Evolutionary conservation across 176 grass and related monocot species (phyloP).

Genomic region (Lolium rigidum): DNA sequence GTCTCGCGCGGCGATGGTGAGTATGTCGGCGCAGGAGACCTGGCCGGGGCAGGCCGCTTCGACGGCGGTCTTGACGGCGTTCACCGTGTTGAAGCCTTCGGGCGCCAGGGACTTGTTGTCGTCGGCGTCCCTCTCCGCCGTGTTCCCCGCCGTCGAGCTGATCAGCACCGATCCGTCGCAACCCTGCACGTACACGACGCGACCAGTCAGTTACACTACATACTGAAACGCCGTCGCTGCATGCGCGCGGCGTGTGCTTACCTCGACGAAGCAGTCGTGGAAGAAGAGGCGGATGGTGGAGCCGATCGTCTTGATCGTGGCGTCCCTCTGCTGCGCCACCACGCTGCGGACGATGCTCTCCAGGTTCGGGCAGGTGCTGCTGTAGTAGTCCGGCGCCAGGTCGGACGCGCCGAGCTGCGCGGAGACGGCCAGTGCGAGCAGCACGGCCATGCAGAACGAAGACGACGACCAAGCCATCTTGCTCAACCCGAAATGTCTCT

Average conservation of each 20-base stretch:
- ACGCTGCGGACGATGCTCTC: conserved; percentile 69
- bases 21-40: conserved; percentile 91
- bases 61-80: conserved; percentile 73
- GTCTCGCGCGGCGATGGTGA: conserved; percentile 78
- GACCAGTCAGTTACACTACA: neutral
- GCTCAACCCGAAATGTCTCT: neutral
- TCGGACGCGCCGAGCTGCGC: conserved; percentile 46
- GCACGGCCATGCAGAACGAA: neutral
- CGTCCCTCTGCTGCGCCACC: conserved; percentile 43
- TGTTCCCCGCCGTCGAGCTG: conserved; percentile 54
- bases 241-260: neutral
- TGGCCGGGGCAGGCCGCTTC: conserved; percentile 57
- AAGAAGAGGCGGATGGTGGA: conserved; percentile 86
- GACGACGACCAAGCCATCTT: conserved; percentile 29
- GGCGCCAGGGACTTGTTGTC: conserved; percentile 61
- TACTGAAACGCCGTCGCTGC: too few species aligned
- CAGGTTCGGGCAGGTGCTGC: conserved; percentile 61
- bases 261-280: conserved; percentile 91
- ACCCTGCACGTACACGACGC: conserved; percentile 35
- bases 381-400: conserved; percentile 65
- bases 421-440: conserved; percentile 14
- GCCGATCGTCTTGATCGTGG: conserved; percentile 49
- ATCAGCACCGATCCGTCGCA: conserved; percentile 91
- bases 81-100: conserved; percentile 81
- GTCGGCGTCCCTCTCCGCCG: conserved; percentile 77